Base-by-base conservation (phyloP, 2,329 filamentous ascomycete species). In the Hypoxylon sp. region DNA sequence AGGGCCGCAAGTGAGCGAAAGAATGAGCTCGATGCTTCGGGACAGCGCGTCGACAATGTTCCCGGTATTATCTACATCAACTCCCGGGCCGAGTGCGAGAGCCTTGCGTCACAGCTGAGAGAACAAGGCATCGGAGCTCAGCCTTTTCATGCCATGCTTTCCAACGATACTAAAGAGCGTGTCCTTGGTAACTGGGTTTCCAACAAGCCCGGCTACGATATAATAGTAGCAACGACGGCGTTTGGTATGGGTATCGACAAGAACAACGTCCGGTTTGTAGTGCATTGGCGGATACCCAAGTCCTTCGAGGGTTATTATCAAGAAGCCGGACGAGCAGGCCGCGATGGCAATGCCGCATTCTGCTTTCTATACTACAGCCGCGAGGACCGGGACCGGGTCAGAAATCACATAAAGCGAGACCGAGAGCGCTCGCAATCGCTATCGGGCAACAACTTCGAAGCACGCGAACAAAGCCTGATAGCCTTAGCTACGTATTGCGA, bases 171-270 rank as follows among this genome's bases (percentile, higher is more conserved):
- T 59, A 93, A 93, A 72, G 89, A 91, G 68, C 86, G 91, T 61
- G 90, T 90, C 1, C 82, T 94, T 3, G 78, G 84, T 15, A 85
- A 85, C 17, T 94, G 91, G 91, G 88, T 93, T 47, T 83, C 84
- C 56, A 91, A 92, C 74, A 85, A 87, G 56, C 83, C 85, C 24
- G 91, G 91, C 1, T 97, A 95, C 78, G 93, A 95, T 75, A 88
- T 98, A 50, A 94, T 98, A 64, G 93, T 97, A 26, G 94, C 94
- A 1, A 98, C 94, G 0, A 98, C 93, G 1, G 94, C 94, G 0
- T 98, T 98, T 72, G 94, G 94, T 2, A 98, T 98, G 94, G 94
- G 94, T 24, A 97, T 98, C 68, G 94, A 98, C 77, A 97, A 97
- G 77, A 89, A 95, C 54, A 91, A 97, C 70, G 94, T 98, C 10